Percentiles rank a stretch among this genome's conserved stretches.
phyloP scores from a whole-genome alignment of 2,329 filamentous ascomycete species.

The Botryosphaeria agaves region DNA sequence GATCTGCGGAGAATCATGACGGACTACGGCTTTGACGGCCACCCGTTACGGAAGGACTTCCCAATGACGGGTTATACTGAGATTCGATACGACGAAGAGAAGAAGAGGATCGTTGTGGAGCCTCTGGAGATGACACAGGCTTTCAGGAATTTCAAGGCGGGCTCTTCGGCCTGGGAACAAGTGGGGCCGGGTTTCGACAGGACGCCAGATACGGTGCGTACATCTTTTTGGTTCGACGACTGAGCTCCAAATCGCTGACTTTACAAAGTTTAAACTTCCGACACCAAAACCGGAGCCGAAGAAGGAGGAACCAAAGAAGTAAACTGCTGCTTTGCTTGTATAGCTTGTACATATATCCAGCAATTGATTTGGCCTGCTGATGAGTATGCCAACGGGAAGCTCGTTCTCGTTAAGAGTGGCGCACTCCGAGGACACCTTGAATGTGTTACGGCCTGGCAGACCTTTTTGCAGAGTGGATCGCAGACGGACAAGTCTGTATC shows the following conservation, averaged over 20 bases:
- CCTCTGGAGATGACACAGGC: slow-evolving; percentile 95
- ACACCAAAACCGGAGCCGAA: slow-evolving; percentile 90
- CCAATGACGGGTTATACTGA: slow-evolving; percentile 96
- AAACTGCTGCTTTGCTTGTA: slow-evolving; percentile 20
- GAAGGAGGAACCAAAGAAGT: slow-evolving; percentile 86
- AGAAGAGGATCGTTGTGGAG: slow-evolving; percentile 98
- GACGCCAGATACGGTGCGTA: slow-evolving; percentile 52
- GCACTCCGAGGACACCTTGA: too few species aligned
- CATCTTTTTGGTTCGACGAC: slow-evolving; percentile 3
- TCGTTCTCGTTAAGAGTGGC: too few species aligned
- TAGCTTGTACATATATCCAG: slow-evolving; percentile 7
- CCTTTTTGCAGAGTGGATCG: too few species aligned
- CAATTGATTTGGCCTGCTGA: background rate
- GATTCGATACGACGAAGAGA: slow-evolving; percentile 96
- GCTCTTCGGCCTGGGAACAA: slow-evolving; percentile 42
- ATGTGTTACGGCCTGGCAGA: too few species aligned
- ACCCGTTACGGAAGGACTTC: slow-evolving; percentile 95
- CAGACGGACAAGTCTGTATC: too few species aligned
- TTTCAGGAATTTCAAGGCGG: slow-evolving; percentile 95
- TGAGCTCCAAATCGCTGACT: slow-evolving; percentile 3
- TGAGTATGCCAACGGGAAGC: too few species aligned
- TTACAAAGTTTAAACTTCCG: slow-evolving; percentile 65
- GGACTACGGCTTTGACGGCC: slow-evolving; percentile 96
- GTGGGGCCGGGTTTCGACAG: slow-evolving; percentile 56
- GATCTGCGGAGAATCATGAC: slow-evolving; percentile 97